Percentiles rank a stretch among this genome's conserved stretches.
These are phyloP conservation scores for Phaffomyces opuntiae DNA, from an alignment of 805 yeast genomes.

Conservation along the genomic window DNA sequence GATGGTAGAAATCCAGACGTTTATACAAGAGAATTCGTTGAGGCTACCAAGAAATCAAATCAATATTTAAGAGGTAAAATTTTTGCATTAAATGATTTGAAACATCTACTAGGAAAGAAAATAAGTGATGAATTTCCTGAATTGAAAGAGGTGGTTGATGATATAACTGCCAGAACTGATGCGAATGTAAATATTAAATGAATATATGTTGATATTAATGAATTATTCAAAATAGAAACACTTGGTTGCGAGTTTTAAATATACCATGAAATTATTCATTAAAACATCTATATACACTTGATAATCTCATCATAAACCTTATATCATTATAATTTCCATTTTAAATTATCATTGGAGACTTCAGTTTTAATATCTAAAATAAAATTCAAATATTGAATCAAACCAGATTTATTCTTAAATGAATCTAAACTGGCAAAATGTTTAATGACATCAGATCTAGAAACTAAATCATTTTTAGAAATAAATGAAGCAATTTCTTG, in stretches of 20 bases:
- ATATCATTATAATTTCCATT: constrained; percentile 16
- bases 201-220: neutral
- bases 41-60: constrained; percentile 83
- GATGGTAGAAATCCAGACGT: constrained; percentile 97
- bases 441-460: constrained; percentile 58
- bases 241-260: too few species aligned
- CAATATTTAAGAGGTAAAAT: constrained; percentile 84
- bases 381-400: constrained; percentile 49
- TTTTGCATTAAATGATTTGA: constrained; percentile 55
- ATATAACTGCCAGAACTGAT: constrained; percentile 42
- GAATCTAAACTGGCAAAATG: constrained; percentile 41
- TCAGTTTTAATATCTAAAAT: constrained; percentile 35
- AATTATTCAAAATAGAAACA: too few species aligned
- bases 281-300: constrained; percentile 1
- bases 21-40: constrained; percentile 93
- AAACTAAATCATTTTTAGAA: constrained; percentile 25
- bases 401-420: constrained; percentile 51
- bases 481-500: constrained; percentile 56
- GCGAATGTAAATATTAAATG: neutral
- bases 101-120: constrained; percentile 61
- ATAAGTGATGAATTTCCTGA: constrained; percentile 77
- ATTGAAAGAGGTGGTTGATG: constrained; percentile 48
- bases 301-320: too few species aligned
- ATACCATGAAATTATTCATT: neutral
- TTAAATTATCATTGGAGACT: constrained; percentile 5